phyloP scores from a whole-genome alignment of 352 stramenopile species.

The Pythium vanterpoolii region DNA sequence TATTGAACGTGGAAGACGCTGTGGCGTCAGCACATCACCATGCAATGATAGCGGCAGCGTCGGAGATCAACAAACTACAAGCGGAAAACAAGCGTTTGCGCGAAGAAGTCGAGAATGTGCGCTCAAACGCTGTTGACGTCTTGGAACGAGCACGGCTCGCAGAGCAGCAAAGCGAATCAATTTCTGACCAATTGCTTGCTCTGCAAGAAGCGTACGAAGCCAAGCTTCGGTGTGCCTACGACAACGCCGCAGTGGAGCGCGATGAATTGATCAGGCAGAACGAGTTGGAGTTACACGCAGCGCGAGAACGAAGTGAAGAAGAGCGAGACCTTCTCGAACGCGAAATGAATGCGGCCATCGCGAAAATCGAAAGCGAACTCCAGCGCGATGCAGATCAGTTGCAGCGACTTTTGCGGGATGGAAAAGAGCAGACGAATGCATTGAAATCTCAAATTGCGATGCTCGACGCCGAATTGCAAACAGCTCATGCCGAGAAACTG shows the following conservation, averaged over 20 bases:
- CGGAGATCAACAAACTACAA: slow-evolving; percentile 8
- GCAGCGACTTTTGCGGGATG: slow-evolving; percentile 13
- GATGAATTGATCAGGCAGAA: slow-evolving; percentile 30
- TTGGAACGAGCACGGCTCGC: slow-evolving; percentile 34
- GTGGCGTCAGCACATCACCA: background rate
- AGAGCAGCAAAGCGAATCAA: slow-evolving; percentile 38
- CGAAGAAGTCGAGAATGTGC: slow-evolving; percentile 13
- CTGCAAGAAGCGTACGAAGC: slow-evolving; percentile 45
- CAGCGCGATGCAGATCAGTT: slow-evolving; percentile 29
- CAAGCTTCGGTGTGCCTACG: slow-evolving; percentile 37
- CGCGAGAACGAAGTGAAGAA: slow-evolving; percentile 32
- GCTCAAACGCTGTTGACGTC: slow-evolving; percentile 26
- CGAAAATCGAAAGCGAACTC: slow-evolving; percentile 40
- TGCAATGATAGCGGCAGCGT: background rate
- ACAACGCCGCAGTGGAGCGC: slow-evolving; percentile 30
- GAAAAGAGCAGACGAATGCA: slow-evolving; percentile 8
- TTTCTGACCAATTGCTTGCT: slow-evolving; percentile 36
- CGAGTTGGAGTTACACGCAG: slow-evolving; percentile 30
- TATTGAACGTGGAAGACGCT: background rate
- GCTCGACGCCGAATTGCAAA: slow-evolving; percentile 4
- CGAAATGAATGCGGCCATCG: slow-evolving; percentile 37
- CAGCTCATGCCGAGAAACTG: background rate
- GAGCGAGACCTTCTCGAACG: slow-evolving; percentile 40
- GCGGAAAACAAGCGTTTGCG: slow-evolving; percentile 26
- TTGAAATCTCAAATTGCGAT: slow-evolving; percentile 2